These are phyloP conservation scores for Scheffersomyces ergatensis DNA, from an alignment of 805 yeast species.

Conservation along the genomic window DNA sequence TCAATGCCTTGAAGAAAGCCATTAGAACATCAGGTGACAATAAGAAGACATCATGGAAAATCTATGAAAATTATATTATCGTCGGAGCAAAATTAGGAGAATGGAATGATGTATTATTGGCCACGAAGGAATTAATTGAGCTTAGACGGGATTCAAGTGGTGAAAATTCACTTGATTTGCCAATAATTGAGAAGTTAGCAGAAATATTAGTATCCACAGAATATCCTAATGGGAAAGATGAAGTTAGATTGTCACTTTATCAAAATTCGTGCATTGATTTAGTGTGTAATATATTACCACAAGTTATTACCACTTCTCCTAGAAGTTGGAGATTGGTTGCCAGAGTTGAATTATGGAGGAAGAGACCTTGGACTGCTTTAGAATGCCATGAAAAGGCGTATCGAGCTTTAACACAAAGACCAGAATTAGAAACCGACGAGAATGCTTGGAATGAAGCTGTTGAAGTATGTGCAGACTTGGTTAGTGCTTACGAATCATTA, in stretches of 20 bases:
- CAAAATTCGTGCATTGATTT: conserved; percentile 71
- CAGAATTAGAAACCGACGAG: conserved; percentile 63
- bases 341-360: conserved; percentile 82
- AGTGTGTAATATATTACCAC: conserved; percentile 66
- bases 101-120: conserved; percentile 85
- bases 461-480: conserved; percentile 71
- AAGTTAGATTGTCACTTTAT: conserved; percentile 49
- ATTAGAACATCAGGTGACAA: conserved; percentile 62
- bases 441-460: conserved; percentile 74
- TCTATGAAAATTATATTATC: conserved; percentile 82
- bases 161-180: conserved; percentile 68
- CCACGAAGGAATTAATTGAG: conserved; percentile 61
- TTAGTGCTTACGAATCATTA: conserved; percentile 80
- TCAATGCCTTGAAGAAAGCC: conserved; percentile 81
- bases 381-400: conserved; percentile 86
- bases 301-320: conserved; percentile 62
- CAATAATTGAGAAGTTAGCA: conserved; percentile 70
- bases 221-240: conserved; percentile 37
- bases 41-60: conserved; percentile 78
- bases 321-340: conserved; percentile 84
- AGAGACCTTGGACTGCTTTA: conserved; percentile 82
- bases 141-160: conserved; percentile 55
- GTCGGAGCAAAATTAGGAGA: conserved; percentile 81
- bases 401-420: conserved; percentile 63
- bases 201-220: conserved; percentile 57